Evolutionary conservation across 352 stramenopile species (phyloP), one percentile per base, ranked within the genome.

Genomic region (Sclerospora graminicola): DNA sequence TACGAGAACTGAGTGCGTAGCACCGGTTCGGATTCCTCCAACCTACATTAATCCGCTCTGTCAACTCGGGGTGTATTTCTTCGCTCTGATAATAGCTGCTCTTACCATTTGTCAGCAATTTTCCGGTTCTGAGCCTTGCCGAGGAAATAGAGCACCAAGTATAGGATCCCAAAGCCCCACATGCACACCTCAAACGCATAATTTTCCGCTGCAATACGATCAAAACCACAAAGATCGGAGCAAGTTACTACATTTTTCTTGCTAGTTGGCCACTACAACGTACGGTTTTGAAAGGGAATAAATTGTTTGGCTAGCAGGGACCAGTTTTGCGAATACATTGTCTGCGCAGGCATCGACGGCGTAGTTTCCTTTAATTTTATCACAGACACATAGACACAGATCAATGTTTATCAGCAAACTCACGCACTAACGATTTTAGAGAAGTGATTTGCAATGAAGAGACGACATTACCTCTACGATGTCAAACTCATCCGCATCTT

Each of bases 1-100:
- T 87, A 89, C 38, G 72, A 66, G 35, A 89, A 89, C 51, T 86
- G 69, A 29, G 79, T 74, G 19, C 65, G 51, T 10, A 89, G 45
- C 49, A 74, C 46, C 13, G 77, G 74, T 41, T 89, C 74, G 24
- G 66, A 67, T 30, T 69, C 65, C 19, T 85, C 69, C 11, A 87
- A 44, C 74, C 77, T 85, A 32, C 24, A n/a, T 26, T 26, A 26
- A 26, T 7, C 21, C 21, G 21, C 6, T 26, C 6, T 26, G 21
- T 26, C 21, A 26, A 7, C 21, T 26, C 6, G 4, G 21, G 21
- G 21, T 26, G 21, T 26, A 23, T 2, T 24, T 11, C 15, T 26
- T 23, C 8, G 8, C 15, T 13, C 8, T 26, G 4, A 14, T 8
- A 16, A 41, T 8, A 34, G 5, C 15, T 29, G 8, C 29, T 36